Percentiles rank a stretch among this genome's conserved stretches.
Evolutionary conservation across 495 filamentous ascomycete species (phyloP).

Genomic region (Trichoderma virens): DNA sequence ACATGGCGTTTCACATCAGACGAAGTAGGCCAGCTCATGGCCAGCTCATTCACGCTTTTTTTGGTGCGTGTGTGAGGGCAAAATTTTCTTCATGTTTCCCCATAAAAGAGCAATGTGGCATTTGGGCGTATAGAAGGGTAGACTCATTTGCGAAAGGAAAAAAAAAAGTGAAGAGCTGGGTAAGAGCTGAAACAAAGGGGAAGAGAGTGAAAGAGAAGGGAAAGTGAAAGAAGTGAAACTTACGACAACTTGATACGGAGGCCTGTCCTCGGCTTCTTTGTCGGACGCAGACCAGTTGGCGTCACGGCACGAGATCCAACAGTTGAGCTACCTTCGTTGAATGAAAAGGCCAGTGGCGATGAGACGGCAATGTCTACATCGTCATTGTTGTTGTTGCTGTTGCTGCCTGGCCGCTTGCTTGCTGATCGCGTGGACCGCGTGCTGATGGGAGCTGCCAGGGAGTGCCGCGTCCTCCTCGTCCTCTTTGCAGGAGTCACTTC

Average conservation of each 20-base stretch:
- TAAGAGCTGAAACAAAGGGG: not conserved
- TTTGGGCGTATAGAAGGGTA: not conserved
- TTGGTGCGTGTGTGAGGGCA: too few relatives aligned
- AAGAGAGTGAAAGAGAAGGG: not conserved
- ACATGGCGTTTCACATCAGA: not conserved
- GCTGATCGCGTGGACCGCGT: slow-evolving; percentile 19
- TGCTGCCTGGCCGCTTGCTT: slow-evolving; percentile 26
- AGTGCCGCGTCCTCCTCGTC: slow-evolving; percentile 5
- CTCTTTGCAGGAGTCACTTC: slow-evolving; percentile 5
- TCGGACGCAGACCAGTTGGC: slow-evolving; percentile 40
- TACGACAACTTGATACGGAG: slow-evolving; percentile 64
- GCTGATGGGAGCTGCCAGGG: not conserved
- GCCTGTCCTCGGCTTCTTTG: slow-evolving; percentile 48
- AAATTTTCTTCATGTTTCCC: not conserved
- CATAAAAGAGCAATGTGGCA: not conserved
- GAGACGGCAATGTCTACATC: slow-evolving; percentile 39
- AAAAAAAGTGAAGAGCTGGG: slow-evolving; percentile 9
- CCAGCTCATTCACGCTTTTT: too few relatives aligned
- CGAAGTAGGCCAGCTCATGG: too few relatives aligned
- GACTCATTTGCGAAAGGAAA: slow-evolving; percentile 13
- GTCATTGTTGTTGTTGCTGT: slow-evolving; percentile 22
- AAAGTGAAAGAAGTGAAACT: slow-evolving; percentile 29
- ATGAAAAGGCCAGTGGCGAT: slow-evolving; percentile 34
- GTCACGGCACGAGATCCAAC: slow-evolving; percentile 49
- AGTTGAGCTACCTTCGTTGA: slow-evolving; percentile 31